Evolutionary conservation across 2,329 filamentous ascomycete species (phyloP).

Genomic region (Xylaria sp.): DNA sequence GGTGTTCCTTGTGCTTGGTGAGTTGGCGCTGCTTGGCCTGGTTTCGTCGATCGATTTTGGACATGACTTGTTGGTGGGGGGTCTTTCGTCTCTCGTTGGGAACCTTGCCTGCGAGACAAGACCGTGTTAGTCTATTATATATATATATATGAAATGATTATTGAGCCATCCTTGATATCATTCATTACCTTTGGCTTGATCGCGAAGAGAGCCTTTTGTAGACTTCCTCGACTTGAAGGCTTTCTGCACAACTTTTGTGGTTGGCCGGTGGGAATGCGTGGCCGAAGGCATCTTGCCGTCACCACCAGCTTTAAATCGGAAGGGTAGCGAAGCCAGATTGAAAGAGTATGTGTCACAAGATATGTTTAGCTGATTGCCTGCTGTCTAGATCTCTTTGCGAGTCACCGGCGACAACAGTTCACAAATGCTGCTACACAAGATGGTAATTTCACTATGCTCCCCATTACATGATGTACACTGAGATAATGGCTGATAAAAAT

Average conservation of each 20-base stretch:
- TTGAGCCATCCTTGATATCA: not conserved
- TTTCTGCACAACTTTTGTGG: slow-evolving; percentile 90
- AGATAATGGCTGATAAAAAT: slow-evolving; percentile 23
- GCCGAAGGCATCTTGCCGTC: slow-evolving; percentile 78
- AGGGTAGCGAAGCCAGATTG: slow-evolving; percentile 79
- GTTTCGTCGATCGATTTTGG: slow-evolving; percentile 94
- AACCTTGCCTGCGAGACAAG: slow-evolving; percentile 73
- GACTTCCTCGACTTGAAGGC: slow-evolving; percentile 92
- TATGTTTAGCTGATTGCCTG: not conserved
- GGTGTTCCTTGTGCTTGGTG: slow-evolving; percentile 84
- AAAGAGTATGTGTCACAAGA: slow-evolving; percentile 11
- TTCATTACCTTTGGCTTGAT: slow-evolving; percentile 79
- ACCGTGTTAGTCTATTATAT: slow-evolving; percentile 3
- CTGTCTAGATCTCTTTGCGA: not conserved
- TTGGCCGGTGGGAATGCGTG: slow-evolving; percentile 88
- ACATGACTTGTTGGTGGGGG: slow-evolving; percentile 96
- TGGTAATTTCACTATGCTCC: not conserved
- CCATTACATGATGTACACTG: not conserved
- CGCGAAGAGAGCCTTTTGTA: slow-evolving; percentile 87
- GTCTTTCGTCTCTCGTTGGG: slow-evolving; percentile 86
- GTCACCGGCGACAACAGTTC: slow-evolving; percentile 9
- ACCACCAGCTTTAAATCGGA: slow-evolving; percentile 86
- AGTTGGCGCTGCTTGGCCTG: slow-evolving; percentile 91
- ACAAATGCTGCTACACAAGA: not conserved
- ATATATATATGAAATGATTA: not conserved